Evolutionary conservation across 2,329 filamentous ascomycete genomes (phyloP), one percentile per base, ranked within the genome.

Genomic region (Penicillium capsulatum): DNA sequence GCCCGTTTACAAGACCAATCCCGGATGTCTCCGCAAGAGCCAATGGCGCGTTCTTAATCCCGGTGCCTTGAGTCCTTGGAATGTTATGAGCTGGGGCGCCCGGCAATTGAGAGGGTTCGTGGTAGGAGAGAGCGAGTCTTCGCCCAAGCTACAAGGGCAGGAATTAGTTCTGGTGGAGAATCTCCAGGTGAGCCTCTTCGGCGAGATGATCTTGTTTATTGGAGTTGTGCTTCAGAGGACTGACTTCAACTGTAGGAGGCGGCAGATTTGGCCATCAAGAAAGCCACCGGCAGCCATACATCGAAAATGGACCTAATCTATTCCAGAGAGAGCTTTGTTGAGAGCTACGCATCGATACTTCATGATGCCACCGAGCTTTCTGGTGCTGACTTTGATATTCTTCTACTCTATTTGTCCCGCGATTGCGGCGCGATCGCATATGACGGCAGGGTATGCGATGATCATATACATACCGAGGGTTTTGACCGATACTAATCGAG

Each of bases 31-130:
- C 47, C 90, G 90, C 58, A 71, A 74, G 47, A 76, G 74, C 37
- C 78, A 77, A 35, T 87, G 87, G 79, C 68, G 80, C n/a, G 40
- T 64, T 9, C 54, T 68, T 34, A 57, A 66, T 34, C 59, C 64
- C 0, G 52, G 50, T 7, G 54, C 54, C 8, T 72, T 79, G 2
- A 72, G 81, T 37, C 80, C 86, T 2, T 84, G 82, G 79, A 74
- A 75, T 38, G 74, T 90, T 4, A 64, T 92, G 50, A 76, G 75
- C 7, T 96, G 90, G 89, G 81, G 84, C 0, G 63, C 90, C 45
- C 76, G 77, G 38, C 81, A 86, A 56, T 63, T 88, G 11, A 86
- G 84, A 1, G 65, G 65, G 1, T 45, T 66, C 22, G 66, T 89
- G 3, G 60, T 75, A 2, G 74, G 76, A 6, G 49, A 51, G 3